These are phyloP conservation scores for Rhododendron ovatum DNA, from an alignment of 148 eudicot genomes.

Conservation along the genomic window DNA sequence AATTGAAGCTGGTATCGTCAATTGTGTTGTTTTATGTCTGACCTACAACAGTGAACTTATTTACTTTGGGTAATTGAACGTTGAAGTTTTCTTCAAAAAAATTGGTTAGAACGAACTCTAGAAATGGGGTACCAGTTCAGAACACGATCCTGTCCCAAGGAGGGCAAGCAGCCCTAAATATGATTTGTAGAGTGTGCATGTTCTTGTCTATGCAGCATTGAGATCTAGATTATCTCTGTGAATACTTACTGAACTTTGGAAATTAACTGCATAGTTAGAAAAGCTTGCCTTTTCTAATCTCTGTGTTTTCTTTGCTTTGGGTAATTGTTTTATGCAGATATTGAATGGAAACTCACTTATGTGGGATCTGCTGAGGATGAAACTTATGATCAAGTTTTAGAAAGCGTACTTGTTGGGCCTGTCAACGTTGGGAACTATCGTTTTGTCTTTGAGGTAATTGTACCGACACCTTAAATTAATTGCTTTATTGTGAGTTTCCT, in stretches of 20 bases:
- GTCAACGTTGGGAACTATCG: slow-evolving; percentile 91
- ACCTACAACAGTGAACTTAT: neutral
- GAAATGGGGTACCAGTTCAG: neutral
- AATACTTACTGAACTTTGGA: neutral
- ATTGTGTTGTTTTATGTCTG: neutral
- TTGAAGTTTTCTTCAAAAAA: neutral
- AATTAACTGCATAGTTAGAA: neutral
- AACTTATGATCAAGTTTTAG: slow-evolving; percentile 83
- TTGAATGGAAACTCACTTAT: slow-evolving; percentile 91
- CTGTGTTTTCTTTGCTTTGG: neutral
- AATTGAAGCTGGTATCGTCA: neutral
- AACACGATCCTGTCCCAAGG: neutral
- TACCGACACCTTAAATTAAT: neutral
- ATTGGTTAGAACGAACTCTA: neutral
- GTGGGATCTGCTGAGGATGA: slow-evolving; percentile 99
- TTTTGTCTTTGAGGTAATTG: slow-evolving; percentile 76
- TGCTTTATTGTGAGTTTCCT: neutral
- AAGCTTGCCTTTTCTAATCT: neutral
- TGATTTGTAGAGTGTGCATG: neutral
- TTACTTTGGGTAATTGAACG: neutral
- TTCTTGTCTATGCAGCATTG: neutral
- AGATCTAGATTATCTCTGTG: neutral
- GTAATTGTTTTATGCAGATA: slow-evolving; percentile 36
- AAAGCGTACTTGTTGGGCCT: slow-evolving; percentile 96
- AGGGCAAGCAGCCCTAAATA: slow-evolving; percentile 2